Conservation (phyloP, 768 basidiomycete genomes). For the Panaeolus papilionaceus region DNA sequence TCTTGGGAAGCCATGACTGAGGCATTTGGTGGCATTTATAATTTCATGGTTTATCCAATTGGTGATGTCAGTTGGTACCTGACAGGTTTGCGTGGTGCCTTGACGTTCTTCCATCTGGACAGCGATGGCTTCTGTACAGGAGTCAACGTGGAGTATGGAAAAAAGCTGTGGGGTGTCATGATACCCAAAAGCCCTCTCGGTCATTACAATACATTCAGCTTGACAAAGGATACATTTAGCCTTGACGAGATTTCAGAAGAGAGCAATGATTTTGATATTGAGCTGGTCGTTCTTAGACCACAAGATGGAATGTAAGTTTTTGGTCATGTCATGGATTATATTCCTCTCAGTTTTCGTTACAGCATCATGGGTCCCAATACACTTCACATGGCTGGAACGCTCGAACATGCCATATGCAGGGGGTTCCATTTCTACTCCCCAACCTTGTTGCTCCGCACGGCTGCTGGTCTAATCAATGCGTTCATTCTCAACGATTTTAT, state of each 20-base stretch:
- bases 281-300: not conserved
- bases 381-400: slow-evolving; percentile 23
- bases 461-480: slow-evolving; percentile 24
- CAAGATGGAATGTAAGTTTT: not conserved
- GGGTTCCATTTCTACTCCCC: slow-evolving; percentile 32
- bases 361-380: slow-evolving; percentile 31
- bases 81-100: not conserved
- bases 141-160: slow-evolving; percentile 11
- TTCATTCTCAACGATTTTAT: slow-evolving; percentile 20
- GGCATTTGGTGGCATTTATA: not conserved
- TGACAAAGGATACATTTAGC: not conserved
- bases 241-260: not conserved
- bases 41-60: not conserved
- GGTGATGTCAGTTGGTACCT: slow-evolving; percentile 10
- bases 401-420: slow-evolving; percentile 24
- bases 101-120: slow-evolving; percentile 13
- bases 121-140: slow-evolving; percentile 12
- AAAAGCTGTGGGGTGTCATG: slow-evolving; percentile 17
- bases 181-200: not conserved
- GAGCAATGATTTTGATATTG: not conserved
- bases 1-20: not conserved
- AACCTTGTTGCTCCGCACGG: slow-evolving; percentile 22
- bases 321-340: too few species aligned
- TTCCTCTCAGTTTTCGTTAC: not conserved
- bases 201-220: not conserved